Percentiles rank a stretch among this genome's conserved stretches.
phyloP scores from a whole-genome alignment of 2,329 filamentous ascomycete species.

The Epichloe gansuensis region DNA sequence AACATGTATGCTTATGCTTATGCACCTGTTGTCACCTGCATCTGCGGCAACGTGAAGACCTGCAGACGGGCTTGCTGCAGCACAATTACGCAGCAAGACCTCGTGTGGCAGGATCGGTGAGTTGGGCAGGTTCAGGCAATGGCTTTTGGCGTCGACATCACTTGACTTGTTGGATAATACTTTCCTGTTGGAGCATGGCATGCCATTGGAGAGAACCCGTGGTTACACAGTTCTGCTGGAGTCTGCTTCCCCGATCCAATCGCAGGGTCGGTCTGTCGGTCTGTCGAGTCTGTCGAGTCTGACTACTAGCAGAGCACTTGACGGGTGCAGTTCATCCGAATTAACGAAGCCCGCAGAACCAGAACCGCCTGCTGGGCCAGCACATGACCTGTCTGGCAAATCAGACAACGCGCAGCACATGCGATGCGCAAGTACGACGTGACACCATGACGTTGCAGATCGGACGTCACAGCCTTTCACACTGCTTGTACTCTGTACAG shows the following conservation, averaged over 20 bases:
- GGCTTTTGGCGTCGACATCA: neutral
- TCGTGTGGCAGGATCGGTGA: conserved; percentile 1
- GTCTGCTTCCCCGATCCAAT: neutral
- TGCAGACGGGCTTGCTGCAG: conserved; percentile 2
- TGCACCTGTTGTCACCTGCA: neutral
- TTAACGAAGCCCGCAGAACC: neutral
- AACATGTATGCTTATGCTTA: neutral
- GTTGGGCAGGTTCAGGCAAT: neutral
- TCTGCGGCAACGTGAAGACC: neutral
- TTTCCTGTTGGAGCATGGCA: neutral
- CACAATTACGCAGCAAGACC: neutral
- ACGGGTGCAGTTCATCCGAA: neutral
- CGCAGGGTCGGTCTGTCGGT: neutral
- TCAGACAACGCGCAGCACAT: neutral
- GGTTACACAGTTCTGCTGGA: neutral
- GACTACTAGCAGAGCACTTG: neutral
- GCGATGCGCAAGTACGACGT: neutral
- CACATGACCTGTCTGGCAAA: neutral
- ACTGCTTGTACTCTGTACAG: neutral
- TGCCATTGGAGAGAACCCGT: neutral
- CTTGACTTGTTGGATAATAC: neutral
- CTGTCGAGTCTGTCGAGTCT: no score
- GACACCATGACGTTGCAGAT: neutral
- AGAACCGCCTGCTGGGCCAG: neutral
- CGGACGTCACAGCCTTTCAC: neutral